A percentile compares a stretch with the other conserved stretches of the same genome.
These are phyloP conservation scores for Fragaria vesca DNA, from an alignment of 306 rosid genomes.

Conservation along the genomic window DNA sequence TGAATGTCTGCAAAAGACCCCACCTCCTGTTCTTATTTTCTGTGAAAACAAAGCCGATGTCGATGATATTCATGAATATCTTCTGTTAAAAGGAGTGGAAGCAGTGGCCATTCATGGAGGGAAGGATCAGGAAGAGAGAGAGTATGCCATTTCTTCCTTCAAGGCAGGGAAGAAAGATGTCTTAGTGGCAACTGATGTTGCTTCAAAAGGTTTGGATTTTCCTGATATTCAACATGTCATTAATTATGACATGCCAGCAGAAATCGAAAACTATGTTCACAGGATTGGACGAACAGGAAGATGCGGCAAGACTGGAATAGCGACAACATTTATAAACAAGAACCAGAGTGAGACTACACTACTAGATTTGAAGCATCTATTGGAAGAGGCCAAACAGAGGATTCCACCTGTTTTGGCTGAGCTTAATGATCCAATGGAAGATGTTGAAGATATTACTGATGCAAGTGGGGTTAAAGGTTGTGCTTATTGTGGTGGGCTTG, in stretches of 20 bases:
- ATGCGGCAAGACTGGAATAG: conserved; percentile 94
- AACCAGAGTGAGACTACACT: conserved; percentile 92
- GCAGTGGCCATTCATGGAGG: conserved; percentile 97
- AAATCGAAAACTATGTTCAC: conserved; percentile 94
- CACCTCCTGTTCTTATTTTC: conserved; percentile 85
- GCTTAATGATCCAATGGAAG: conserved; percentile 90
- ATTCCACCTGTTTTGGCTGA: conserved; percentile 94
- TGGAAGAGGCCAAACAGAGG: conserved; percentile 97
- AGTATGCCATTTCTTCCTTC: conserved; percentile 72
- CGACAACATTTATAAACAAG: conserved; percentile 90
- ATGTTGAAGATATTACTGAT: conserved; percentile 57
- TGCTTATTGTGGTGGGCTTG: conserved; percentile 95
- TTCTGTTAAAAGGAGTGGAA: conserved; percentile 91
- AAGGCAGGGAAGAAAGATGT: conserved; percentile 89
- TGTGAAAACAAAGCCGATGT: conserved; percentile 94
- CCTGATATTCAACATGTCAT: conserved; percentile 95
- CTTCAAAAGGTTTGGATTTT: conserved; percentile 93
- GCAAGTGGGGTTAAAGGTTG: conserved; percentile 90
- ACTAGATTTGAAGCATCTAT: conserved; percentile 87
- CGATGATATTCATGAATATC: conserved; percentile 93
- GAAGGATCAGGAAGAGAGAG: conserved; percentile 95
- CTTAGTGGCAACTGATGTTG: conserved; percentile 95
- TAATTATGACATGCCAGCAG: conserved; percentile 95
- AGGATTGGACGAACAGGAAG: conserved; percentile 95
- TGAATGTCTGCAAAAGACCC: conserved; percentile 83